These are phyloP conservation scores for Aureobasidium musti DNA, from an alignment of 2,329 filamentous ascomycete genomes.

Conservation along the genomic window DNA sequence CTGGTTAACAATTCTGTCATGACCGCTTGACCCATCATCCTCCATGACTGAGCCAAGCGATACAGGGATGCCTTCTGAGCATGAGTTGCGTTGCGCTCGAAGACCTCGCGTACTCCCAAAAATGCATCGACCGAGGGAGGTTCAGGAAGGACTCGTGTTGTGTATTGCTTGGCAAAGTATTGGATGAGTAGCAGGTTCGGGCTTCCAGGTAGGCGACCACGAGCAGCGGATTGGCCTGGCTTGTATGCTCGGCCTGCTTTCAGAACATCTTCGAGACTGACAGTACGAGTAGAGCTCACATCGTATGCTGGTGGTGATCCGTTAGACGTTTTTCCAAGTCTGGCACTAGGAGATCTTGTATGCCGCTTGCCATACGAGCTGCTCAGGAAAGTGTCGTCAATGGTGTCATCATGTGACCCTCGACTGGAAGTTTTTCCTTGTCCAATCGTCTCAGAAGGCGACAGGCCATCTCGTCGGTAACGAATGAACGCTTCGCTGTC, in stretches of 20 bases:
- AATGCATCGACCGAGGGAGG: conserved; percentile 45
- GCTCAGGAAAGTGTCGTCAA: conserved; percentile 58
- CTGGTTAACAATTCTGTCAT: conserved; percentile 51
- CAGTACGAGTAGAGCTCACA: conserved; percentile 48
- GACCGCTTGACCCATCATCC: conserved; percentile 55
- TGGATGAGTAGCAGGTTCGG: conserved; percentile 44
- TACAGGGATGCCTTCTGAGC: conserved; percentile 54
- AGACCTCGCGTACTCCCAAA: conserved; percentile 44
- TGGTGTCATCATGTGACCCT: conserved; percentile 56
- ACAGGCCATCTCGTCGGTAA: conserved; percentile 14
- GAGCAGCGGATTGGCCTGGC: conserved; percentile 52
- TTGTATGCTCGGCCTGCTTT: conserved; percentile 45
- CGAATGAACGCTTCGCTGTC: conserved; percentile 25
- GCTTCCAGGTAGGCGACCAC: conserved; percentile 52
- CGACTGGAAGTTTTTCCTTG: conserved; percentile 2
- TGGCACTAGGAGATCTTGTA: conserved; percentile 46
- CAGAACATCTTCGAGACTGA: conserved; percentile 56
- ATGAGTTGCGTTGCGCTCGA: conserved; percentile 57
- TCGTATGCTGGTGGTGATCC: conserved; percentile 56
- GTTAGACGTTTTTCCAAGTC: conserved; percentile 56
- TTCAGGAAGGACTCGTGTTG: conserved; percentile 43
- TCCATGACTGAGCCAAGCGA: conserved; percentile 61
- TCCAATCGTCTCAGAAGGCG: background rate
- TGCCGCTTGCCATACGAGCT: conserved; percentile 46
- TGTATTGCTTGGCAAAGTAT: conserved; percentile 51